Conservation (phyloP, 345 rosid species). For the Brassica carinata region DNA sequence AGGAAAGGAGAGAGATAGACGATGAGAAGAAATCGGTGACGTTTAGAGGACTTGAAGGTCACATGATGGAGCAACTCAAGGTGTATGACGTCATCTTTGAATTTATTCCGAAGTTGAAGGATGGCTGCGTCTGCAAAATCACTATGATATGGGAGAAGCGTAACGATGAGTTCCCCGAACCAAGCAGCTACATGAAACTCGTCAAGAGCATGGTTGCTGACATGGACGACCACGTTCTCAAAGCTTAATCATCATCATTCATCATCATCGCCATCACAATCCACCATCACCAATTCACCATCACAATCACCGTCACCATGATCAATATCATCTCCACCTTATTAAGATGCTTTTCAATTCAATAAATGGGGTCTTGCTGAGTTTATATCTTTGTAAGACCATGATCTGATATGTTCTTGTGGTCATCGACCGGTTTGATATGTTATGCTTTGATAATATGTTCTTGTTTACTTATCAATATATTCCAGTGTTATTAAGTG, state of each 20-base stretch:
- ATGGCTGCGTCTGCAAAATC: conserved; percentile 31
- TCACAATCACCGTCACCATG: background rate
- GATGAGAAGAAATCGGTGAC: conserved; percentile 27
- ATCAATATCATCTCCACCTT: background rate
- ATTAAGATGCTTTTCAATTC: background rate
- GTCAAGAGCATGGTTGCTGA: conserved; percentile 29
- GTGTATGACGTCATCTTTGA: conserved; percentile 18
- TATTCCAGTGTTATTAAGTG: background rate
- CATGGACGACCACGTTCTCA: conserved; percentile 31
- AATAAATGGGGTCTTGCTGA: background rate
- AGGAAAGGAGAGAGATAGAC: conserved; percentile 30
- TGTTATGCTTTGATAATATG: background rate
- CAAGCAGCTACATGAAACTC: conserved; percentile 31
- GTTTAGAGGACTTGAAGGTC: conserved; percentile 30
- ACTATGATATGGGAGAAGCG: conserved; percentile 39
- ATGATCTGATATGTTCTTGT: background rate
- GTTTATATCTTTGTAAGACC: background rate
- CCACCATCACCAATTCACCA: background rate
- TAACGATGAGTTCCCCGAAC: conserved; percentile 34
- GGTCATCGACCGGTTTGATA: background rate
- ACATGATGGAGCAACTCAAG: conserved; percentile 33
- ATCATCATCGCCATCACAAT: background rate
- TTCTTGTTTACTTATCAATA: background rate
- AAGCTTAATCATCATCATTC: conserved; percentile 18
- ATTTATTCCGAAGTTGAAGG: conserved; percentile 29